Evolutionary conservation across 2,329 filamentous ascomycete species (phyloP).

Genomic region (Exophiala dermatitidis): DNA sequence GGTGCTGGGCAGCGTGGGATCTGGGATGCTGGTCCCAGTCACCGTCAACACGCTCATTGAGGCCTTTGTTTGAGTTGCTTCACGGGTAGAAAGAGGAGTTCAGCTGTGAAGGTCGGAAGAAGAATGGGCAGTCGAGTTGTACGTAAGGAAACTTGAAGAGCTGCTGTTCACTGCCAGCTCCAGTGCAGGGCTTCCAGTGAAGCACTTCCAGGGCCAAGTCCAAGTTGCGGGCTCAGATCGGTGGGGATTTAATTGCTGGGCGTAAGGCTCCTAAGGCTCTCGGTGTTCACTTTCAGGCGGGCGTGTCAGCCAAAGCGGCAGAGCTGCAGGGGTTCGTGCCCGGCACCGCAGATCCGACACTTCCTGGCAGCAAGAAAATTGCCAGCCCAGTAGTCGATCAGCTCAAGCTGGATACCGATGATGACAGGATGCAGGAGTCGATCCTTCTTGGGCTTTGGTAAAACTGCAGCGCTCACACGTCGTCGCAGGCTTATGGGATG

Average conservation of each 20-base stretch:
- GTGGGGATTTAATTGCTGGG: neutral
- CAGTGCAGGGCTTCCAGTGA: neutral
- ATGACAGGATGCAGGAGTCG: neutral
- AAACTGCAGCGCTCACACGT: no score
- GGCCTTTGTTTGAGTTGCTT: neutral
- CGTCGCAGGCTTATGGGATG: no score
- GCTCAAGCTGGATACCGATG: no score
- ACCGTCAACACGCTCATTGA: slow-evolving; percentile 27
- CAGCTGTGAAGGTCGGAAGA: neutral
- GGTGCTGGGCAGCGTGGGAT: slow-evolving; percentile 19
- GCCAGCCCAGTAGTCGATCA: neutral
- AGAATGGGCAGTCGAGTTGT: neutral
- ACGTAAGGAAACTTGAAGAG: neutral
- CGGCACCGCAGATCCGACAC: neutral
- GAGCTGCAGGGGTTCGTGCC: neutral
- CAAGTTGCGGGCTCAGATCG: neutral
- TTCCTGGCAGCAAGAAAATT: neutral
- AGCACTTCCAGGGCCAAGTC: neutral
- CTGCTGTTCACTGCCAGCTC: no score
- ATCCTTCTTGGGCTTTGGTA: no score
- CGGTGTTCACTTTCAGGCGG: no score
- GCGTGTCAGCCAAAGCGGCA: neutral
- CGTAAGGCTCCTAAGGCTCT: neutral
- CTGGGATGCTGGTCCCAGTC: slow-evolving; percentile 24
- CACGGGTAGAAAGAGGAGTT: neutral